These are phyloP conservation scores for Heritiera littoralis DNA, from an alignment of 345 rosid species.

Conservation along the genomic window DNA sequence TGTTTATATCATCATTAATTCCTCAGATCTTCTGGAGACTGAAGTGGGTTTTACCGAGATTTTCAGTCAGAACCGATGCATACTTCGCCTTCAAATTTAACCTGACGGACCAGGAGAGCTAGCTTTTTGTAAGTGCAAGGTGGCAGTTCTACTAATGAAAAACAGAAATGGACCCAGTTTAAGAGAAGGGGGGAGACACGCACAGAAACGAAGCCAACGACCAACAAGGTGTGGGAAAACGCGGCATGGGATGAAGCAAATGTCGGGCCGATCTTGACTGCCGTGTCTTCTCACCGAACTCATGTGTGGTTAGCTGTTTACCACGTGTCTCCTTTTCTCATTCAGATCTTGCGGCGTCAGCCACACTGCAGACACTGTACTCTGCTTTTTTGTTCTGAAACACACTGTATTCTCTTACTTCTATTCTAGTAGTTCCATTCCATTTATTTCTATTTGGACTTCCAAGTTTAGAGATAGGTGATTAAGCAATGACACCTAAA, in stretches of 20 bases:
- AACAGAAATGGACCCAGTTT: background rate
- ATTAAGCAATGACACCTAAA: too few species aligned
- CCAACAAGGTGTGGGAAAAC: constrained; percentile 31
- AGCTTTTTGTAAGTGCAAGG: background rate
- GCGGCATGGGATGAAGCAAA: constrained; percentile 20
- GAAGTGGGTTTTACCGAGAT: background rate
- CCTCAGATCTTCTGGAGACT: background rate
- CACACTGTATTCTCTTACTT: too few species aligned
- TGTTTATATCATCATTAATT: background rate
- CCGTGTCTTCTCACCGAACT: background rate
- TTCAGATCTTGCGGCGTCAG: too few species aligned
- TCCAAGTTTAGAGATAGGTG: too few species aligned
- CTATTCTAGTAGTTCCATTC: too few species aligned
- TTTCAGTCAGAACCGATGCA: background rate
- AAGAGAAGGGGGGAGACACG: background rate
- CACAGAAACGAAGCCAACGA: constrained; percentile 21
- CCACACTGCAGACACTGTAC: too few species aligned
- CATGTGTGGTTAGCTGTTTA: background rate
- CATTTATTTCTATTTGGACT: too few species aligned
- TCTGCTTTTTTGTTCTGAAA: too few species aligned
- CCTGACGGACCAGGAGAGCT: background rate
- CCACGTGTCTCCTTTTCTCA: too few species aligned
- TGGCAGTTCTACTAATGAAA: too few species aligned
- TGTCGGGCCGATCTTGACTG: constrained; percentile 20
- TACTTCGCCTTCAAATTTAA: too few species aligned